Percentiles rank a stretch among this genome's conserved stretches.
phyloP scores from a whole-genome alignment of 176 grass and related monocot species.

The Musa beccarii region DNA sequence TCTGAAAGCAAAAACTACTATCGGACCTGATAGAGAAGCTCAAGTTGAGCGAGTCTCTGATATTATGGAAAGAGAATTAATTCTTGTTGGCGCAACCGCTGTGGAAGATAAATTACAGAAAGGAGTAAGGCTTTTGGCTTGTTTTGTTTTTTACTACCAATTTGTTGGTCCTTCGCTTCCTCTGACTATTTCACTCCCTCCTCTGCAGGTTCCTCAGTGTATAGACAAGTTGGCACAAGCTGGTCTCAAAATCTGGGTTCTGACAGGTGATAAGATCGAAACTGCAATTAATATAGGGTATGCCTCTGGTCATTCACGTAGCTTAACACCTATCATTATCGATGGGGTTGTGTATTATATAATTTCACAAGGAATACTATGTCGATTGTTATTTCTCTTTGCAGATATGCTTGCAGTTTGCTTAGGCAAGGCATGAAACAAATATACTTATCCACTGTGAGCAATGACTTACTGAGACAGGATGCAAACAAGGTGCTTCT shows the following conservation, averaged over 20 bases:
- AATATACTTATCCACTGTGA: constrained; percentile 56
- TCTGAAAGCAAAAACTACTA: constrained; percentile 75
- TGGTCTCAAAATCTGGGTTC: constrained; percentile 98
- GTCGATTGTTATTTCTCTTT: constrained; percentile 25
- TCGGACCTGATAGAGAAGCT: constrained; percentile 77
- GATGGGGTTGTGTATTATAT: background rate
- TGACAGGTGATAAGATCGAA: constrained; percentile 99
- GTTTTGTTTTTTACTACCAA: background rate
- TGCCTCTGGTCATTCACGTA: background rate
- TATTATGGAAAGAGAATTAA: constrained; percentile 81
- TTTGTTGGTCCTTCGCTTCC: constrained; percentile 23
- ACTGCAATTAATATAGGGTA: constrained; percentile 99
- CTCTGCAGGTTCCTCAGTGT: constrained; percentile 78
- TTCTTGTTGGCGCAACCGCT: constrained; percentile 90
- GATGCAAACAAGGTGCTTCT: constrained; percentile 75
- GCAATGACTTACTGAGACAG: constrained; percentile 54
- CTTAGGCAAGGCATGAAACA: constrained; percentile 95
- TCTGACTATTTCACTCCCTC: constrained; percentile 25
- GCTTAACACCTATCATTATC: no score
- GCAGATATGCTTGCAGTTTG: constrained; percentile 93
- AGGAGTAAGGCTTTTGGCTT: constrained; percentile 35
- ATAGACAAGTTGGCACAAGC: constrained; percentile 96
- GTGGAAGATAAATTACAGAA: constrained; percentile 96
- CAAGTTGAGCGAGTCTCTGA: constrained; percentile 74
- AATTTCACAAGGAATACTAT: background rate